Percentiles rank a stretch among this genome's conserved stretches.
Conservation (phyloP, 1,139 yeast genomes). For the Meyerozyma athensensis region DNA sequence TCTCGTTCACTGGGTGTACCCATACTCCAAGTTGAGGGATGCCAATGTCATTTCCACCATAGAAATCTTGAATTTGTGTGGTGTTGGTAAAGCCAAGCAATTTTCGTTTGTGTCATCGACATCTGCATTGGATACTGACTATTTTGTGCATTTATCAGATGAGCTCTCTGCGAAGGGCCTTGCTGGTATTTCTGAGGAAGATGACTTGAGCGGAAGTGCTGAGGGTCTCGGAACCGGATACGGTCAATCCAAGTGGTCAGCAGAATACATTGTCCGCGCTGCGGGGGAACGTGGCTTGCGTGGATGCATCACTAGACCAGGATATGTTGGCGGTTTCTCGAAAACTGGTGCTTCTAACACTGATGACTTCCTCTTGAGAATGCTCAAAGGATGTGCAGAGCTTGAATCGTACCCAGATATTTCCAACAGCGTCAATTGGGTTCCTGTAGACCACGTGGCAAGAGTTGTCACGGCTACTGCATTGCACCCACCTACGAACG, state of each 20-base stretch:
- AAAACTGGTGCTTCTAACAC: slow-evolving; percentile 85
- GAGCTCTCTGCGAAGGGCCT: slow-evolving; percentile 58
- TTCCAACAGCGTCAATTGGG: slow-evolving; percentile 86
- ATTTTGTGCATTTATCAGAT: slow-evolving; percentile 76
- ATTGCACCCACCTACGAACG: slow-evolving; percentile 59
- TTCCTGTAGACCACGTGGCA: slow-evolving; percentile 97
- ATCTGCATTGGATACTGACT: slow-evolving; percentile 80
- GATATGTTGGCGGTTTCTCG: slow-evolving; percentile 88
- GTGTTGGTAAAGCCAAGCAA: slow-evolving; percentile 75
- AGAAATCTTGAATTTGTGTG: slow-evolving; percentile 77
- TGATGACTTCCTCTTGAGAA: slow-evolving; percentile 90
- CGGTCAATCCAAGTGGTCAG: slow-evolving; percentile 98
- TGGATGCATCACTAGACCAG: slow-evolving; percentile 92
- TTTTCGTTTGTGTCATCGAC: slow-evolving; percentile 95
- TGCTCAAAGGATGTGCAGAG: slow-evolving; percentile 92
- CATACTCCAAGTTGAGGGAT: slow-evolving; percentile 83
- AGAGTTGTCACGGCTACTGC: slow-evolving; percentile 83
- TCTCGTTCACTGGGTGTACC: slow-evolving; percentile 97
- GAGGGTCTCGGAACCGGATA: slow-evolving; percentile 85
- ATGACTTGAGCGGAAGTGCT: slow-evolving; percentile 76
- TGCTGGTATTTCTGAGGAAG: slow-evolving; percentile 74
- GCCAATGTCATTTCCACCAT: slow-evolving; percentile 90
- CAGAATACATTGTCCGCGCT: slow-evolving; percentile 79
- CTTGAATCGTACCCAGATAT: slow-evolving; percentile 83
- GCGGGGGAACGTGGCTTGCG: slow-evolving; percentile 85